A percentile compares a stretch with the other conserved stretches of the same genome.
Conservation (phyloP, 164 flowering plant genomes). For the Tinospora cordifolia region DNA sequence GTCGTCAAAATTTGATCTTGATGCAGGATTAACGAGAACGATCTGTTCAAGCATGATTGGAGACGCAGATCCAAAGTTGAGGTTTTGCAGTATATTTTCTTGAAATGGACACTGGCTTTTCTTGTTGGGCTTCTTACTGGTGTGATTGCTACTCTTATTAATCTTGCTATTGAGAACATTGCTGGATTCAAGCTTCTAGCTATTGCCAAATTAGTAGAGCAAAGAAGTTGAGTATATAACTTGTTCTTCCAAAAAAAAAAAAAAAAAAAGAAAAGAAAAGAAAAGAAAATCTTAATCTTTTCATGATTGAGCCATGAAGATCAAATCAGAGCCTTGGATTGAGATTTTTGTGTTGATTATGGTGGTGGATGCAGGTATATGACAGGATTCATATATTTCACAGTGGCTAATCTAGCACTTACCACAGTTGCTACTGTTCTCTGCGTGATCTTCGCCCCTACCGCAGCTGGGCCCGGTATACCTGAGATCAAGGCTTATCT, state of each 20-base stretch:
- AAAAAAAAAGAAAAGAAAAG: too few species aligned
- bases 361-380: constrained; percentile 45
- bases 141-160: constrained; percentile 62
- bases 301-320: not conserved
- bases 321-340: not conserved
- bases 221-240: constrained; percentile 36
- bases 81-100: constrained; percentile 67
- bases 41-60: constrained; percentile 96
- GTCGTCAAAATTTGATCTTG: not conserved
- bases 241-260: not conserved
- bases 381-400: constrained; percentile 42
- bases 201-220: constrained; percentile 30
- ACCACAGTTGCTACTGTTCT: constrained; percentile 57
- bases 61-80: constrained; percentile 67
- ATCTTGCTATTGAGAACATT: constrained; percentile 85
- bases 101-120: constrained; percentile 73
- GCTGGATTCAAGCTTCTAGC: constrained; percentile 73
- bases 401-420: constrained; percentile 49
- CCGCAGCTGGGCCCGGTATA: constrained; percentile 97
- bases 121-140: constrained; percentile 85
- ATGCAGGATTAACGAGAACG: constrained; percentile 85
- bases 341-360: not conserved
- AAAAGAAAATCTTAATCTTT: too few species aligned
- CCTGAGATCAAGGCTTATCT: constrained; percentile 96
- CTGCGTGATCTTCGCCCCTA: constrained; percentile 70